A percentile compares a stretch with the other conserved stretches of the same genome.
Conservation (phyloP, 2,329 filamentous ascomycete species). For the Beauveria asiatica region DNA sequence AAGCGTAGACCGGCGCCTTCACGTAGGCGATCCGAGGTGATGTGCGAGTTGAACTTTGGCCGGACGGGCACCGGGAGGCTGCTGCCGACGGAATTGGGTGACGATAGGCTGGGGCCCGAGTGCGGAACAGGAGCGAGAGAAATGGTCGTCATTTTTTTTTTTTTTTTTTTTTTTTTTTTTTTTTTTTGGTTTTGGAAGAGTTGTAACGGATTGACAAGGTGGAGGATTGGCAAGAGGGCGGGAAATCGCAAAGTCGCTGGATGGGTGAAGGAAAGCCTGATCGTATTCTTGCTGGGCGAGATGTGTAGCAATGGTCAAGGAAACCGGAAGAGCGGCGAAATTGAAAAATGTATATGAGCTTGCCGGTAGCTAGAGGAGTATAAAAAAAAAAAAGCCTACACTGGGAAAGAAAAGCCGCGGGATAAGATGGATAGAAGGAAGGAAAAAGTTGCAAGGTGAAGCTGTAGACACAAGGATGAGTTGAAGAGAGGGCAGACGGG, state of each 20-base stretch:
- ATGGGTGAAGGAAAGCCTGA: not conserved
- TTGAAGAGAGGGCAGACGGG: not conserved
- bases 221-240: not conserved
- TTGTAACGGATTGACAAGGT: no score
- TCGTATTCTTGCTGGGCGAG: no score
- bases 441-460: not conserved
- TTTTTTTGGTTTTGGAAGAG: not conserved
- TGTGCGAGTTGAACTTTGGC: slow-evolving; percentile 41
- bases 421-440: not conserved
- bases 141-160: not conserved
- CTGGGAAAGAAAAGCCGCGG: not conserved
- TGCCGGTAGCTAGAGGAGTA: not conserved
- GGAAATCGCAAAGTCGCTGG: not conserved
- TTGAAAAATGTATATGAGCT: not conserved
- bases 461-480: not conserved
- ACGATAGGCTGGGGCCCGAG: slow-evolving; percentile 1
- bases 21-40: slow-evolving; percentile 43
- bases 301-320: no score
- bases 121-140: not conserved
- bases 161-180: not conserved
- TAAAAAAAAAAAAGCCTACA: not conserved
- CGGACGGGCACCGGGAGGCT: slow-evolving; percentile 22
- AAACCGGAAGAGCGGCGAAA: no score
- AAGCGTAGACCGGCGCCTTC: slow-evolving; percentile 34
- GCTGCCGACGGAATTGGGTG: slow-evolving; percentile 1